Conservation (phyloP, 1,284 basidiomycete species). For the Sporisorium scitamineum region DNA sequence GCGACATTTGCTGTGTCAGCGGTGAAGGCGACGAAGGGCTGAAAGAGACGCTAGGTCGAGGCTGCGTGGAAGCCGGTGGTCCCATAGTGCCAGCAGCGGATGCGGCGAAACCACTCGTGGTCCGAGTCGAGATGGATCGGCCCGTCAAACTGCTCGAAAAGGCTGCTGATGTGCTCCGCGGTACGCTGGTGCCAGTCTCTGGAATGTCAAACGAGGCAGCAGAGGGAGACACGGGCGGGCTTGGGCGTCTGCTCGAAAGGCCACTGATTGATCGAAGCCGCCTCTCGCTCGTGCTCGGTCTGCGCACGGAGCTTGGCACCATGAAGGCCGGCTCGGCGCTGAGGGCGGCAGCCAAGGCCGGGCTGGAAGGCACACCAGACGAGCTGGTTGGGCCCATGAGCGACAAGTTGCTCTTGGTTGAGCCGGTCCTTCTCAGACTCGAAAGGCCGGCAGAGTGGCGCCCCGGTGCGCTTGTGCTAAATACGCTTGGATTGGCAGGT, state of each 20-base stretch:
- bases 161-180: constrained; percentile 26
- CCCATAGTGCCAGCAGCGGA: constrained; percentile 7
- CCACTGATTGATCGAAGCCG: constrained; percentile 40
- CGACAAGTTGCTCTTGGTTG: constrained; percentile 34
- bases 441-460: constrained; percentile 58
- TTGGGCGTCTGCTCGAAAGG: constrained; percentile 27
- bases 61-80: constrained; percentile 13
- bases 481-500: constrained; percentile 50
- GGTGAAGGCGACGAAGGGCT: constrained; percentile 59
- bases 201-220: constrained; percentile 26
- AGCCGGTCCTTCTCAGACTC: constrained; percentile 47
- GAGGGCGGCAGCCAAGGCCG: constrained; percentile 45
- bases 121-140: constrained; percentile 22
- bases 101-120: constrained; percentile 24
- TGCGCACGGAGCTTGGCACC: constrained; percentile 38
- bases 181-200: constrained; percentile 14
- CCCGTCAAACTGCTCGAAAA: constrained; percentile 8
- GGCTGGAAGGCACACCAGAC: constrained; percentile 38
- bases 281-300: constrained; percentile 47
- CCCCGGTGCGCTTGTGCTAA: constrained; percentile 48
- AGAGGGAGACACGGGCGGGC: constrained; percentile 35
- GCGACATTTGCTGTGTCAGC: constrained; percentile 52
- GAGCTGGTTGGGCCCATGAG: constrained; percentile 13
- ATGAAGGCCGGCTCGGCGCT: constrained; percentile 55
- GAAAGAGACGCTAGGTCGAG: constrained; percentile 48